Conservation (phyloP, 805 yeast genomes). For the Cyberlindnera amylophila region DNA sequence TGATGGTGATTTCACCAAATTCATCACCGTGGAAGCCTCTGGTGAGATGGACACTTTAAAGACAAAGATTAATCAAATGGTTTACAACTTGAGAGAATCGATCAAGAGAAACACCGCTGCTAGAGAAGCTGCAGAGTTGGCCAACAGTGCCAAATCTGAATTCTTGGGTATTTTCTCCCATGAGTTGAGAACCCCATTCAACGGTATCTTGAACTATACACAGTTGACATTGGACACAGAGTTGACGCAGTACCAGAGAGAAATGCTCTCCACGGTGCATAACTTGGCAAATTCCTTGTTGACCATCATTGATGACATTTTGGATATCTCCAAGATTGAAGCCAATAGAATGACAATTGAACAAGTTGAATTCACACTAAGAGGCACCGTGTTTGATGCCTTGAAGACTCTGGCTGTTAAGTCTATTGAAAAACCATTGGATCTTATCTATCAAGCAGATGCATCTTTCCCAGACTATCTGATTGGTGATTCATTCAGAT, state of each 20-base stretch:
- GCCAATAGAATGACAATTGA: slow-evolving; percentile 93
- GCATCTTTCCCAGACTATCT: slow-evolving; percentile 83
- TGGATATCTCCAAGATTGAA: slow-evolving; percentile 90
- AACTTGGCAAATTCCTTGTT: slow-evolving; percentile 80
- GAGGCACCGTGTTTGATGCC: slow-evolving; percentile 89
- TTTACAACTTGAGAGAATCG: slow-evolving; percentile 78
- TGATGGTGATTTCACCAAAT: slow-evolving; percentile 87
- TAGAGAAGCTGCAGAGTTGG: slow-evolving; percentile 90
- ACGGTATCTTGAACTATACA: slow-evolving; percentile 92
- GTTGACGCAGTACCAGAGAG: slow-evolving; percentile 85
- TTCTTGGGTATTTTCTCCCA: slow-evolving; percentile 85
- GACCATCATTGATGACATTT: slow-evolving; percentile 84
- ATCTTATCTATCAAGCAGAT: slow-evolving; percentile 76
- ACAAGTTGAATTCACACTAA: slow-evolving; percentile 77
- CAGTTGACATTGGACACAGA: slow-evolving; percentile 86
- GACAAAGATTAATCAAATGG: slow-evolving; percentile 71
- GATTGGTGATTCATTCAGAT: slow-evolving; percentile 84
- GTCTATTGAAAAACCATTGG: slow-evolving; percentile 82
- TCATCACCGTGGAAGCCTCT: slow-evolving; percentile 85
- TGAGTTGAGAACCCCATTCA: slow-evolving; percentile 88
- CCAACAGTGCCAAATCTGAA: slow-evolving; percentile 85
- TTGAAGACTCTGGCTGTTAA: slow-evolving; percentile 85
- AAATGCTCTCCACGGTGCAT: slow-evolving; percentile 86
- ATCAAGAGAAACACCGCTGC: slow-evolving; percentile 91
- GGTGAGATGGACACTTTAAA: slow-evolving; percentile 76